Conservation (phyloP, 306 rosid species). For the Fragaria nilgerrensis region DNA sequence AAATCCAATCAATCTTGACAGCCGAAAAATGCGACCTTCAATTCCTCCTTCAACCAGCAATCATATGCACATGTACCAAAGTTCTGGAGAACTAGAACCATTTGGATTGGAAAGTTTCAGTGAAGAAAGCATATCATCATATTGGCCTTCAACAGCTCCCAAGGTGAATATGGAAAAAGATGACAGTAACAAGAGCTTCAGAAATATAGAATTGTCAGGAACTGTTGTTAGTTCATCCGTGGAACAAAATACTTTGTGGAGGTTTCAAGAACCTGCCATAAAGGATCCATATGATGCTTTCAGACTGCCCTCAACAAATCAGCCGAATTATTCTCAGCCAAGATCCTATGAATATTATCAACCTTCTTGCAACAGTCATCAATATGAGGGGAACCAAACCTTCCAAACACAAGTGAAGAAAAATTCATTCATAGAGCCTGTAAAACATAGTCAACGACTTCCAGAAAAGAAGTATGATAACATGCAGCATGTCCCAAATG, state of each 20-base stretch:
- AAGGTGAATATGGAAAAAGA: conserved; percentile 31
- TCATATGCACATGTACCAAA: conserved; percentile 23
- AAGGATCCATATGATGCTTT: conserved; percentile 35
- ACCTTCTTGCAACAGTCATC: conserved; percentile 29
- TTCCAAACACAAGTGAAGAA: conserved; percentile 31
- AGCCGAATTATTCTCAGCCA: conserved; percentile 29
- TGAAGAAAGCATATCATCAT: conserved; percentile 44
- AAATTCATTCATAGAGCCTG: conserved; percentile 28
- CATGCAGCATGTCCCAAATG: conserved; percentile 27
- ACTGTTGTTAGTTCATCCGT: conserved; percentile 25
- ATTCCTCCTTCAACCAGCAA: conserved; percentile 42
- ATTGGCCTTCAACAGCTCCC: conserved; percentile 45
- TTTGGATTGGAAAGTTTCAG: conserved; percentile 45
- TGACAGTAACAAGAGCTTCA: conserved; percentile 28
- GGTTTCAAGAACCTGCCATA: conserved; percentile 36
- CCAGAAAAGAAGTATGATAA: conserved; percentile 28
- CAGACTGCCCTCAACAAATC: conserved; percentile 34
- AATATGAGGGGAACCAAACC: conserved; percentile 30
- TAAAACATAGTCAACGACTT: conserved; percentile 27
- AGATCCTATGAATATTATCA: conserved; percentile 30
- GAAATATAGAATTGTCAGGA: conserved; percentile 32
- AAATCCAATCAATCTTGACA: conserved; percentile 38
- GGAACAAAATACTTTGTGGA: conserved; percentile 30
- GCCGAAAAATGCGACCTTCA: conserved; percentile 34
- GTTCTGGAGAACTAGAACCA: conserved; percentile 33